Evolutionary conservation across 2,329 filamentous ascomycete species (phyloP), one percentile per base, ranked within the genome.

Genomic region (Sporothrix humicola): DNA sequence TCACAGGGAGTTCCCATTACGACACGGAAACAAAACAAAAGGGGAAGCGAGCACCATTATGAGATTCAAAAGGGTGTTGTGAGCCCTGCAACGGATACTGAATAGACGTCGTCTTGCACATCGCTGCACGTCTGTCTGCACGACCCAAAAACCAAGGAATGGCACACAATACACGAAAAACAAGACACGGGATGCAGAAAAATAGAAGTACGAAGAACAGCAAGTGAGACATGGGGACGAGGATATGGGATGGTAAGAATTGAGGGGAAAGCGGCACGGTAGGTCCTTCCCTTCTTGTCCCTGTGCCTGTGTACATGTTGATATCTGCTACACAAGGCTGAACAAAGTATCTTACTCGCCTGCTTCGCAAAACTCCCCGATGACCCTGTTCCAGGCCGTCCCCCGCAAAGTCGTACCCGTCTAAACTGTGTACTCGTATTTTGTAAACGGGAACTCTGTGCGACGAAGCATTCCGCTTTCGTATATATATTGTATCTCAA

Each of bases 101-200:
- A 54, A 69, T 69, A 56, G 31, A 69, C 66, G 50, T 56, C 50
- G 48, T 56, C 50, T 52, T 66, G 61, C n/a, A 46, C 42, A 66
- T 17, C 20, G 42, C 61, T 66, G 42, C 61, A 44, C 17, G 37
- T 13, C n/a, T 42, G 42, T 46, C 59, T 65, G 42, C n/a, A 46
- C 42, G 42, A 48, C 20, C 10, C n/a, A 48, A 48, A 46, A 23
- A 23, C 59, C 59, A 65, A 46, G 37, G 37, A 48, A 42, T 20
- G 20, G n/a, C 42, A 48, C 42, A 13, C 42, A 26, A 37, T 42
- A 15, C 61, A 15, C 15, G 3, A 26, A 26, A 26, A 26, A 37
- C 26, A 59, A 37, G 31, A 37, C 31, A 37, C 42, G 20, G n/a
- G 61, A 48, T 20, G 6, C 42, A 26, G 23, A 15, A 42, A 66